Conservation (phyloP, 2,329 filamentous ascomycete species). For the Diplodia scrobiculata region DNA sequence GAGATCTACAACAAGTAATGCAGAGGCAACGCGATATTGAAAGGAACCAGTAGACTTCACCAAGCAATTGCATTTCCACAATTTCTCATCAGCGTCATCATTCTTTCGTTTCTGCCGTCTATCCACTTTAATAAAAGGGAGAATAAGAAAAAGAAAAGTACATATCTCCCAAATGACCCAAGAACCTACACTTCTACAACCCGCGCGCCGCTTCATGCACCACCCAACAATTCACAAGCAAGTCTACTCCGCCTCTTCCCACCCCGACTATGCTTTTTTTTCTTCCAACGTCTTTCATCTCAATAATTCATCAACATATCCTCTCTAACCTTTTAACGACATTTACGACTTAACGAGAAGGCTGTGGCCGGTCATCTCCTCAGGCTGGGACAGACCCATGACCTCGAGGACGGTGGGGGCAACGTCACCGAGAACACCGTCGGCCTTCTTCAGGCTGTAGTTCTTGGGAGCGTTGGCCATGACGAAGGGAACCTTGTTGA, state of each 20-base stretch:
- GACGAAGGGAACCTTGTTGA: conserved; percentile 95
- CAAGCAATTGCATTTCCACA: too few species aligned
- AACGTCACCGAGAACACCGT: conserved; percentile 93
- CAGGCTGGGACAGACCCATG: conserved; percentile 88
- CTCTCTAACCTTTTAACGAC: neutral
- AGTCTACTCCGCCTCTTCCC: conserved; percentile 1
- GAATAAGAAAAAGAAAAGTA: neutral
- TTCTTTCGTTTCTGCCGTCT: conserved; percentile 13
- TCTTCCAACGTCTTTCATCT: conserved; percentile 8
- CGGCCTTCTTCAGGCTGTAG: conserved; percentile 80
- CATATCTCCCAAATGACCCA: neutral
- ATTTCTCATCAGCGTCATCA: conserved; percentile 4
- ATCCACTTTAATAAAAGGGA: neutral
- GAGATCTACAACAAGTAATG: too few species aligned
- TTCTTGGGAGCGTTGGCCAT: conserved; percentile 95
- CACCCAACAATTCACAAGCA: neutral
- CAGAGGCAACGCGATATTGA: too few species aligned
- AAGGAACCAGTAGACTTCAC: too few species aligned
- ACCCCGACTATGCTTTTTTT: conserved; percentile 7
- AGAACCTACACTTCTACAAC: conserved; percentile 19
- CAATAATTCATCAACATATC: neutral
- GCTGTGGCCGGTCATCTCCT: conserved; percentile 87
- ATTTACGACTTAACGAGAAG: conserved; percentile 72
- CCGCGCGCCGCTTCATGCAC: conserved; percentile 13
- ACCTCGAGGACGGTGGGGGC: conserved; percentile 87